Base-by-base conservation (phyloP, 2,329 filamentous ascomycete genomes). In the Fusarium nisikadoi region DNA sequence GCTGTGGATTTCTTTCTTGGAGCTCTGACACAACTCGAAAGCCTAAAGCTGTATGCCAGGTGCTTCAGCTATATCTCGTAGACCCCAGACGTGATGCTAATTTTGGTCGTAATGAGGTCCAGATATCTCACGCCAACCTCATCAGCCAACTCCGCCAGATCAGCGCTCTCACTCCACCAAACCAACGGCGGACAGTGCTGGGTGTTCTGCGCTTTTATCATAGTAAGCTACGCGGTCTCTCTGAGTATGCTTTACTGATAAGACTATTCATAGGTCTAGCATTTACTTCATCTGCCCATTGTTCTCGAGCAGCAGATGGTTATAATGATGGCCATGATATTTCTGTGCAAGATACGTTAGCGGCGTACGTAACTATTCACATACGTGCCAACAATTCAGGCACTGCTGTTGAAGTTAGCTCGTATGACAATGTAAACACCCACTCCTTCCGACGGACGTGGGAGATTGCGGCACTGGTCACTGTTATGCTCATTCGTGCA, bases 51-150 rank as follows among this genome's bases (percentile, higher is more conserved):
- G 52, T 54, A 25, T 33, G 36, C 41, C 20, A 8, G 3, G 8
- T 4, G 13, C 6, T n/a, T 8, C 27, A 1, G 4, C 27, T 47
- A 16, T 8, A 29, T 10, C 14, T 2, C 4, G n/a, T 12, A 0
- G 2, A 31, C 17, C 3, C 2, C 20, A 13, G 8, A 23, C 2
- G 5, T 4, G 2, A 49, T 19, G 8, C 5, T 54, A 4, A 42
- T 27, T 0, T 13, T 13, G 27, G 2, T 25, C 27, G 4, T 4
- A 14, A n/a, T 31, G 20, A 54, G 52, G 36, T 42, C 5, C 36
- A 23, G 6, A 54, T 54, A 54, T 54, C 36, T 23, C 52, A 54
- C 20, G 16, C 38, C 36, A 54, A 54, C 14, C 11, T 42, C 16
- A 54, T 54, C n/a, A n/a, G 4, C 2, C 52, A 42, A 20, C 23